Evolutionary conservation across 2,329 filamentous ascomycete genomes (phyloP).

Genomic region (Pyrenophora teres): DNA sequence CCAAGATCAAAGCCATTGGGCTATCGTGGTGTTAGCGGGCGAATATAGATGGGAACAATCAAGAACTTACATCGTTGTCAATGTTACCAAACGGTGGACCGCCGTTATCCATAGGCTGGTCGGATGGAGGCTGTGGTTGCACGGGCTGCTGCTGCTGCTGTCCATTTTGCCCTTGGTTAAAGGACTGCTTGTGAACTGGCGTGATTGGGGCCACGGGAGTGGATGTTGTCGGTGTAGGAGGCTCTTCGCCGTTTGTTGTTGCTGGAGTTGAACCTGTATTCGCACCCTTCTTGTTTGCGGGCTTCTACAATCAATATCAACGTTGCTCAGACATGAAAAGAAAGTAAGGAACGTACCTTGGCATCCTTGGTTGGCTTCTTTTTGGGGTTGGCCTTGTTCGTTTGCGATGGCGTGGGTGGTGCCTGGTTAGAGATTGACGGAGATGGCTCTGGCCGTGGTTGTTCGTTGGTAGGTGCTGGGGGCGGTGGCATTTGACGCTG

Average conservation of each 20-base stretch:
- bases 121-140: slow-evolving; percentile 42
- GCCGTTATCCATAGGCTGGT: slow-evolving; percentile 42
- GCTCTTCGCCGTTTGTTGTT: slow-evolving; percentile 51
- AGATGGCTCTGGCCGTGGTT: slow-evolving; percentile 53
- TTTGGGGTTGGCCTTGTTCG: slow-evolving; percentile 74
- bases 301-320: slow-evolving; percentile 49
- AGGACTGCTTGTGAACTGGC: slow-evolving; percentile 49
- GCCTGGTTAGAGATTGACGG: slow-evolving; percentile 56
- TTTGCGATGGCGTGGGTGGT: slow-evolving; percentile 76
- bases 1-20: slow-evolving; percentile 45
- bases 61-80: slow-evolving; percentile 40
- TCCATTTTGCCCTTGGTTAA: slow-evolving; percentile 44
- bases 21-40: slow-evolving; percentile 38
- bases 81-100: slow-evolving; percentile 49
- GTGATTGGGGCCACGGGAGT: slow-evolving; percentile 57
- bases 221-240: slow-evolving; percentile 55
- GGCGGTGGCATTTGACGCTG: slow-evolving; percentile 64
- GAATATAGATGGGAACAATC: slow-evolving; percentile 4
- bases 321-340: slow-evolving; percentile 25
- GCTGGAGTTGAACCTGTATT: slow-evolving; percentile 49
- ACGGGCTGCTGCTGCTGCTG: slow-evolving; percentile 37
- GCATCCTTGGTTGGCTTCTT: slow-evolving; percentile 74
- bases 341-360: slow-evolving; percentile 63
- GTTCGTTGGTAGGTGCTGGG: slow-evolving; percentile 51
- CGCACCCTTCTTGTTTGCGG: slow-evolving; percentile 47